Percentiles rank a stretch among this genome's conserved stretches.
Evolutionary conservation across 2,329 filamentous ascomycete species (phyloP).

Genomic region (Ploettnerulaceae sp.): DNA sequence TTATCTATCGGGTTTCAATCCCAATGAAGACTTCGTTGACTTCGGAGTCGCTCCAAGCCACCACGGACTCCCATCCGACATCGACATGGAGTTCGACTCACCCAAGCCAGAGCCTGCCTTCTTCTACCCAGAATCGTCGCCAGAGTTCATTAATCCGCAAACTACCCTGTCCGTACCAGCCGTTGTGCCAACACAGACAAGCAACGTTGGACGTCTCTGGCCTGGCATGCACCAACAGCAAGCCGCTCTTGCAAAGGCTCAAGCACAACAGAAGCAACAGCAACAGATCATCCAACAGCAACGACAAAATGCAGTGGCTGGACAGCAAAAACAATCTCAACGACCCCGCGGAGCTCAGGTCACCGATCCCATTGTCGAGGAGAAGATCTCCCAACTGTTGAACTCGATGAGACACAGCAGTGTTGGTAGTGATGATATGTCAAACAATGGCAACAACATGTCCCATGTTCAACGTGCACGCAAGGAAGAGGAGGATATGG

Average conservation of each 20-base stretch:
- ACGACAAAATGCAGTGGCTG: conserved; percentile 36
- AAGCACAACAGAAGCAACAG: conserved; percentile 63
- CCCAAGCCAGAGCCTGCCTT: conserved; percentile 52
- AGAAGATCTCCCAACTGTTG: conserved; percentile 88
- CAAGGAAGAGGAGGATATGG: conserved; percentile 98
- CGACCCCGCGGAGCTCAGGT: conserved; percentile 34
- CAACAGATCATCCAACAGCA: conserved; percentile 58
- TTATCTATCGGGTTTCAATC: conserved; percentile 47
- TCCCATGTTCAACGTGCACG: conserved; percentile 67
- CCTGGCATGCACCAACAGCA: conserved; percentile 91
- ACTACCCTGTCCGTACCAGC: conserved; percentile 45
- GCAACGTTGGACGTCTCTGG: conserved; percentile 69
- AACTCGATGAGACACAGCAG: conserved; percentile 79
- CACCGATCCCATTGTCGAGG: conserved; percentile 71
- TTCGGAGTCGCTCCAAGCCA: conserved; percentile 63
- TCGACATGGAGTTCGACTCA: conserved; percentile 67
- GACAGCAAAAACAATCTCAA: conserved; percentile 43
- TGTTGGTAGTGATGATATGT: conserved; percentile 45
- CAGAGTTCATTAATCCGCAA: conserved; percentile 67
- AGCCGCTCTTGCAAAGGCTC: conserved; percentile 71
- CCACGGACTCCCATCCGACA: conserved; percentile 51
- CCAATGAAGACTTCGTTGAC: conserved; percentile 64
- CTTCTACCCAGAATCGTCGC: conserved; percentile 51
- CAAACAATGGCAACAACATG: conserved; percentile 44
- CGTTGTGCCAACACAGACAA: conserved; percentile 44